Base-by-base conservation (phyloP, 441 rosid genomes). In the Syzygium malaccense region DNA sequence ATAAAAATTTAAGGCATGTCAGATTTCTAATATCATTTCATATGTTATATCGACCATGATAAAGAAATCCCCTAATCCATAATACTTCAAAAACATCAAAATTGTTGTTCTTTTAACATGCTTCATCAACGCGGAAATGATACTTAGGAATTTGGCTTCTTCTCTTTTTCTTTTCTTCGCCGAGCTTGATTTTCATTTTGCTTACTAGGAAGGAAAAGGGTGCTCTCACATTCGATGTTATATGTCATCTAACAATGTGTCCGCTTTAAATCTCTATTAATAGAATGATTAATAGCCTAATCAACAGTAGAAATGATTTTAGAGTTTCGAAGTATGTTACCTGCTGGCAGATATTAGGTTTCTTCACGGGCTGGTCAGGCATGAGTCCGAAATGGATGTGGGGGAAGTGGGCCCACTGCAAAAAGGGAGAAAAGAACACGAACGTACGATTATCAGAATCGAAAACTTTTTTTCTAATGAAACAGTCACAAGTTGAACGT, bases 361-460 rank as follows among this genome's bases (percentile, higher is more conserved):
- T 98, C 98, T 95, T 96, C 97, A 96, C 96, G 95, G 99, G 97
- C 91, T 95, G 99, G 93, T 98, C 99, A 93, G 99, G 98, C 96
- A 95, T 93, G 87, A 98, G 99, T 89, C 99, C 99, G 93, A 96
- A 97, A 91, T 97, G 99, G 91, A 96, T 98, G 94, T 97, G 97
- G 5, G 99, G 99, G 89, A 97, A 98, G 85, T 98, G 99, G 95
- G 99, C 99, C 99, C 99, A 98, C 99, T 98, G 91, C 86, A 89
- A 57, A 79, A 86, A 86, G n/a, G n/a, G 2, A 1, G n/a, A 23
- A 75, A 41, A 41, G 51, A 75, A 41, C 51, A 75, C 83, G 28
- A 75, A 12, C 83, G 83, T 75, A 75, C 83, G 18, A 41, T 25
- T 25, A 41, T 75, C 83, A 75, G 83, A 75, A 41, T 45, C 28